Evolutionary conservation across 2,329 filamentous ascomycete species (phyloP), one percentile per base, ranked within the genome.

Genomic region (Penicillium sp.): DNA sequence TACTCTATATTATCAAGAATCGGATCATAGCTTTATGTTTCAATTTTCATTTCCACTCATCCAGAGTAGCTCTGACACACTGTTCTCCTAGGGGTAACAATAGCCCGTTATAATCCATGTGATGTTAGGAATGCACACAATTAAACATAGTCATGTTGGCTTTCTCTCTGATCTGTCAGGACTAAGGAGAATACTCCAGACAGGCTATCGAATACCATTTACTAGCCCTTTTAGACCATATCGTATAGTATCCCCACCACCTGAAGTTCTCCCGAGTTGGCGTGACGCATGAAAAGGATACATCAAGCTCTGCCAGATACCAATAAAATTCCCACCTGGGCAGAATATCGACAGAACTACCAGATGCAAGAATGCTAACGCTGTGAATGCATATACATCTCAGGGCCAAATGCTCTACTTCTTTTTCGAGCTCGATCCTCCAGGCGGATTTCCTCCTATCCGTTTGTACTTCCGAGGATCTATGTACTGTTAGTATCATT

Each of bases 381-480:
- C 7, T 6, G 2, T 9, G 13, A 2, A 13, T 20, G 14, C 32
- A 35, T 22, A 35, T 2, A 2, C 14, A 29, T 29, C 9, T 5
- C 34, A 36, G 13, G 34, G 8, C 34, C 34, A 22, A 36, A 36
- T 18, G 11, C 18, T 39, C 42, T 56, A 62, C 40, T 64, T 67
- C 45, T 61, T 62, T 44, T 65, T 67, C 35, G 62, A 57, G 37
- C 55, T 61, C 4, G 62, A 54, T 35, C 57, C 57, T 22, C 61
- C 60, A 13, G 63, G 59, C 18, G 58, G 52, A 40, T 57, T 64
- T 1, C 70, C 73, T 9, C 78, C 79, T 32, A 80, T 62, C 42
- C 85, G 74, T 64, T 82, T 84, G 64, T 81, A 82, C 73, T 89
- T 89, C 60, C 85, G 77, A 61, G 82, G 82, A 67, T 89, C 85